phyloP scores from a whole-genome alignment of 2,329 filamentous ascomycete genomes.

The Exserohilum turcica region DNA sequence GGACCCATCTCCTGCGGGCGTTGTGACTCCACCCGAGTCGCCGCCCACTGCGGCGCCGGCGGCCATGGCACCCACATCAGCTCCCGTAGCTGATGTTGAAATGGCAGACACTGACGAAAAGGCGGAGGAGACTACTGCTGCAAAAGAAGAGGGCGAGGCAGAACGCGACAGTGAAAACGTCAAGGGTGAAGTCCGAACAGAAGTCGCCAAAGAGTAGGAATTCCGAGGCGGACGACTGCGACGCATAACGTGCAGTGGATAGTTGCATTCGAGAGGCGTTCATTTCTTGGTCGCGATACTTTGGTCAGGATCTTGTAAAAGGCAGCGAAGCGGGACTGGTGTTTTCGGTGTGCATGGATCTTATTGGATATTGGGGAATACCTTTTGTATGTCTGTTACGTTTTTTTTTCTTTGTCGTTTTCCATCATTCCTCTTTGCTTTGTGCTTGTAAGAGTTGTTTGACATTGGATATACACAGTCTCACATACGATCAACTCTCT shows the following conservation, averaged over 20 bases:
- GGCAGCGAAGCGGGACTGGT: constrained; percentile 18
- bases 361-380: constrained; percentile 16
- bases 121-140: constrained; percentile 20
- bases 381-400: constrained; percentile 16
- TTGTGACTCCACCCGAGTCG: constrained; percentile 46
- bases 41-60: constrained; percentile 28
- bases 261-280: constrained; percentile 19
- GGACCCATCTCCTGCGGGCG: constrained; percentile 39
- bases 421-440: not conserved
- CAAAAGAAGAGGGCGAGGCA: constrained; percentile 33
- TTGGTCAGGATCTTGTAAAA: constrained; percentile 3
- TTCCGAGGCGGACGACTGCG: not conserved
- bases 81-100: constrained; percentile 35
- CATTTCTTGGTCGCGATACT: constrained; percentile 8
- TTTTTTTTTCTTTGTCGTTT: not conserved
- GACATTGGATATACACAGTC: not conserved
- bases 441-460: not conserved
- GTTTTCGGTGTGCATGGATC: constrained; percentile 20
- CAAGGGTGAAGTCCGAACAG: constrained; percentile 38
- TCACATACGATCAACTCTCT: not conserved
- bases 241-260: not conserved
- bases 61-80: constrained; percentile 24
- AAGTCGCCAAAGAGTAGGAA: constrained; percentile 33
- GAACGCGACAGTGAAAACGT: constrained; percentile 39
- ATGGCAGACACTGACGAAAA: constrained; percentile 36